phyloP scores from a whole-genome alignment of 139 green algal genomes.

The Microglena sp. region DNA sequence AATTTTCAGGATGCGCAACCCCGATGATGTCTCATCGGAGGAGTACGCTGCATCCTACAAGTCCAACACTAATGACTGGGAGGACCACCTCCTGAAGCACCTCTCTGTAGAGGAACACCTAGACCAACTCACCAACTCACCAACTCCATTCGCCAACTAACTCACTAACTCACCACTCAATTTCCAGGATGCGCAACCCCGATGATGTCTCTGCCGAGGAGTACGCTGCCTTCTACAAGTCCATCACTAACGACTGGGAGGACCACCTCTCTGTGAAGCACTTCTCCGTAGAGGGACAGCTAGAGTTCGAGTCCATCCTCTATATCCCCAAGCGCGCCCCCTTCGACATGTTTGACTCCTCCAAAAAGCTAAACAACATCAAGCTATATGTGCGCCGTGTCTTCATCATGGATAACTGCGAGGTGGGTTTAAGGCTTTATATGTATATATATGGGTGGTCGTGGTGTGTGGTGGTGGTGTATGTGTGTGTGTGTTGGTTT shows the following conservation, averaged over 20 bases:
- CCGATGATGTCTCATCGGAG: slow-evolving; percentile 92
- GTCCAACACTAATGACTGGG: slow-evolving; percentile 97
- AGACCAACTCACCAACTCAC: too few species aligned
- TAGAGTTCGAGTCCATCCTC: slow-evolving; percentile 98
- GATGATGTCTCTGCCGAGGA: slow-evolving; percentile 95
- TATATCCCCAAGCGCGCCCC: slow-evolving; percentile 87
- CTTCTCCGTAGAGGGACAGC: slow-evolving; percentile 96
- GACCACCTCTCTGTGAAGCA: slow-evolving; percentile 93
- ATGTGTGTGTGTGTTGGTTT: too few species aligned
- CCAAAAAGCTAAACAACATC: slow-evolving; percentile 97
- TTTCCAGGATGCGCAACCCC: slow-evolving; percentile 95
- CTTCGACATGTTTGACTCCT: slow-evolving; percentile 95
- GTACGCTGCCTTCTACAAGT: slow-evolving; percentile 97
- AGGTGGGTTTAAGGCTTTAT: too few species aligned
- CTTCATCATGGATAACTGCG: slow-evolving; percentile 99
- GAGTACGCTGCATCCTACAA: slow-evolving; percentile 98
- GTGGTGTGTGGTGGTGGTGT: too few species aligned
- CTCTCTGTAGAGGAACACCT: slow-evolving; percentile 96
- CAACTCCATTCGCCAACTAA: too few species aligned
- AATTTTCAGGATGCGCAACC: slow-evolving; percentile 97
- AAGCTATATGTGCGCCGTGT: slow-evolving; percentile 99
- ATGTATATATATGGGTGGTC: too few species aligned
- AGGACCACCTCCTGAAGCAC: slow-evolving; percentile 96
- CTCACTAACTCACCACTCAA: too few species aligned
- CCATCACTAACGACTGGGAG: slow-evolving; percentile 98